Conservation (phyloP, 2,329 filamentous ascomycete genomes). For the Incumbomyces delicatus region DNA sequence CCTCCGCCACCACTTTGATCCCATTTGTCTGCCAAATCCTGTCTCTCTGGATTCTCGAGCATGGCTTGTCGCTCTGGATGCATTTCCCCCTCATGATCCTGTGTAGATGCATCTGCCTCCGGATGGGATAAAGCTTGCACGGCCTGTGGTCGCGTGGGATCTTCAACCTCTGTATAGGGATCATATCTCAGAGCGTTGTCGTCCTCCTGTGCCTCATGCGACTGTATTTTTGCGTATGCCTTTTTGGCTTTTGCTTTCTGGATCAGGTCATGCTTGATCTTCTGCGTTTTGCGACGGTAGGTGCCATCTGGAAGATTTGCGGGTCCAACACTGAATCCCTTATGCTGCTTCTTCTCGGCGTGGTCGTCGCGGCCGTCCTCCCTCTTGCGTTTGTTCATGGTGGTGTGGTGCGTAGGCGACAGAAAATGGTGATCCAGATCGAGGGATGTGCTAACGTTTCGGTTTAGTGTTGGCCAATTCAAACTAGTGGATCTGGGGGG, state of each 20-base stretch:
- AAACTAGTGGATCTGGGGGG: not conserved
- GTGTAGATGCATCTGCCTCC: constrained; percentile 19
- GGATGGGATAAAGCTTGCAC: constrained; percentile 14
- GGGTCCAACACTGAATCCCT: constrained; percentile 78
- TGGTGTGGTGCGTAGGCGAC: constrained; percentile 1
- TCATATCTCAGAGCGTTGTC: constrained; percentile 21
- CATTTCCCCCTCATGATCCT: constrained; percentile 38
- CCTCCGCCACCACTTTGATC: constrained; percentile 8
- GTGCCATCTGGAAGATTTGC: constrained; percentile 84
- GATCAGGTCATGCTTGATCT: constrained; percentile 82
- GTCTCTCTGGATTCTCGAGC: constrained; percentile 38
- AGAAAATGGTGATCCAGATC: not conserved
- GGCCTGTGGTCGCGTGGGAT: constrained; percentile 19
- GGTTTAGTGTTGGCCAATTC: not conserved
- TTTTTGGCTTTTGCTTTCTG: constrained; percentile 91
- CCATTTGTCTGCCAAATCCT: constrained; percentile 9
- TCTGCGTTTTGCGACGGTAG: constrained; percentile 75
- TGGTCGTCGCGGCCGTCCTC: constrained; percentile 28
- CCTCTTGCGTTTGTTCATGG: constrained; percentile 52
- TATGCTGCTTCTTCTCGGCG: constrained; percentile 37
- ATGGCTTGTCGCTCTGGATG: constrained; percentile 53
- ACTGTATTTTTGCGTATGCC: constrained; percentile 79
- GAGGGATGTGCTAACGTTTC: not conserved
- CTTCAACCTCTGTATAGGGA: constrained; percentile 16
- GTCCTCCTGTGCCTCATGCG: constrained; percentile 39